A percentile compares a stretch with the other conserved stretches of the same genome.
phyloP scores from a whole-genome alignment of 257 asterid genomes.

The Solanum rostratum region DNA sequence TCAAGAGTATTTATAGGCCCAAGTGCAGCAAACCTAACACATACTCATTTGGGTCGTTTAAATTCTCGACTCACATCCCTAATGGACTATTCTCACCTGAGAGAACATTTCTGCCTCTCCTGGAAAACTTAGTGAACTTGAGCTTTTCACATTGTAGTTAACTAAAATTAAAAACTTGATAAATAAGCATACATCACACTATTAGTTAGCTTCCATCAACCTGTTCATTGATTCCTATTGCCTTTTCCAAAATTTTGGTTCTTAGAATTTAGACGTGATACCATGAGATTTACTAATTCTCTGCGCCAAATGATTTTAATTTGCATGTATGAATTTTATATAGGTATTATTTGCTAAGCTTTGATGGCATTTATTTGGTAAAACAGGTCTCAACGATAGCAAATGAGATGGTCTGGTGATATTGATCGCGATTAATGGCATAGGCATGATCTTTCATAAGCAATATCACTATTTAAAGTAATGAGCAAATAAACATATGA shows the following conservation, averaged over 20 bases:
- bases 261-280: background rate
- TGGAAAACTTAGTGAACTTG: background rate
- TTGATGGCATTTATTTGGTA: background rate
- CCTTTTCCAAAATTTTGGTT: background rate
- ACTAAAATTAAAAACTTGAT: background rate
- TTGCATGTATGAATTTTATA: background rate
- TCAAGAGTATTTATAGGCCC: background rate
- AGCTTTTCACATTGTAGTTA: background rate
- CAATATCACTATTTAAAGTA: too few relatives aligned
- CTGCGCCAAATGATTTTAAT: background rate
- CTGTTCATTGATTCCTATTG: background rate
- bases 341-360: background rate
- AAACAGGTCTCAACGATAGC: background rate
- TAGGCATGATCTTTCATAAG: background rate
- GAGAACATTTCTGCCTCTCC: background rate
- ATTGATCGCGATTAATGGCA: background rate
- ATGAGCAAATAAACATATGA: too few relatives aligned
- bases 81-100: background rate
- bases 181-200: background rate
- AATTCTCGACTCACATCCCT: background rate
- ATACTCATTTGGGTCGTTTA: background rate
- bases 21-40: background rate
- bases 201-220: background rate
- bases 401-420: background rate
- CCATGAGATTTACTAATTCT: background rate